These are phyloP conservation scores for Allium fistulosum DNA, from an alignment of 106 monocot genomes.

Conservation along the genomic window DNA sequence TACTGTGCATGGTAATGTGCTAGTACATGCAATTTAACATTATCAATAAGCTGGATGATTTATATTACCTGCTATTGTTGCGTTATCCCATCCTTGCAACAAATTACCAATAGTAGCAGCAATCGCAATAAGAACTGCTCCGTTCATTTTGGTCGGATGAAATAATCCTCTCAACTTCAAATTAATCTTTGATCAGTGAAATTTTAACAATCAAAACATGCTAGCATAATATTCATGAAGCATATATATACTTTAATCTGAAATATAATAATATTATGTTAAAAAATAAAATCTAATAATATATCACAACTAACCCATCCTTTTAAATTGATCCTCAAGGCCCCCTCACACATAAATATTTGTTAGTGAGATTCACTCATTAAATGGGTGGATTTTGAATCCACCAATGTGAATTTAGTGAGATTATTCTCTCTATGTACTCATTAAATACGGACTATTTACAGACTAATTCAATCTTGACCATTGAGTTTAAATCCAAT, in stretches of 20 bases:
- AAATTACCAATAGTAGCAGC: conserved; percentile 47
- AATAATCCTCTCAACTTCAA: not conserved
- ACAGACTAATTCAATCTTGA: no score
- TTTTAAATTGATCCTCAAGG: no score
- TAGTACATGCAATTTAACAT: no score
- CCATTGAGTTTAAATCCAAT: no score
- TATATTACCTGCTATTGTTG: conserved; percentile 43
- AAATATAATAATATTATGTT: not conserved
- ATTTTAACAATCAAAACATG: not conserved
- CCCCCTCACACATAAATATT: no score
- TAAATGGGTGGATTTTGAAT: no score
- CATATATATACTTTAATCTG: not conserved
- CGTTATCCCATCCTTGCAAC: conserved; percentile 60
- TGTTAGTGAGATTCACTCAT: no score
- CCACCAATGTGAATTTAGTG: no score
- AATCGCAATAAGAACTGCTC: conserved; percentile 42
- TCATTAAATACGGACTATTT: no score
- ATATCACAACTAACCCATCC: not conserved
- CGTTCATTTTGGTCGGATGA: conserved; percentile 12
- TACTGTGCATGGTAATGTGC: no score
- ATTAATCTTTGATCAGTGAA: not conserved
- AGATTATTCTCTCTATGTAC: no score
- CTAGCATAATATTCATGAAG: not conserved
- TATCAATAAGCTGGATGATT: no score
- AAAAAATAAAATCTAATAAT: not conserved